Evolutionary conservation across 2,329 filamentous ascomycete species (phyloP), one percentile per base, ranked within the genome.

Genomic region (Pseudocercospora vitis): DNA sequence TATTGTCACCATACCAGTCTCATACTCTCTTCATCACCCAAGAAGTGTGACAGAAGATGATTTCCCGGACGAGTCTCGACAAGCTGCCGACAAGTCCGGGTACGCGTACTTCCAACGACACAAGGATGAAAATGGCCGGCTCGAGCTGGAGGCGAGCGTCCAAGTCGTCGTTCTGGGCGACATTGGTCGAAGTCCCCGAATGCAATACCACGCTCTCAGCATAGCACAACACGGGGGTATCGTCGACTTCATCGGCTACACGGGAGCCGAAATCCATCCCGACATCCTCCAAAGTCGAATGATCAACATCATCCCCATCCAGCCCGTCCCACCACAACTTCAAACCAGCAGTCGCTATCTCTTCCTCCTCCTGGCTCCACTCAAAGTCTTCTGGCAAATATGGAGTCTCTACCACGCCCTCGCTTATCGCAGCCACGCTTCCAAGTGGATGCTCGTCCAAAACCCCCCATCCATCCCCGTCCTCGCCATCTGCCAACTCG

Each of bases 191-290:
- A 97, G 92, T 69, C 94, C 94, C 46, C 89, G 94, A 52, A 99
- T 99, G 92, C 91, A 97, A 69, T 97, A 99, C 66, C 94, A 99
- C 80, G 92, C 92, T 16, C 77, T 96, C 63, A 97, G 92, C 70
- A 85, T 97, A 65, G 89, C 90, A 33, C 88, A 86, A 65, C 85
- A 91, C 67, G 89, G 89, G 19, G 87, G 85, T 5, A 79, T 80
- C 28, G 92, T 96, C 16, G 85, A 92, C 68, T 76, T 99, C 9
- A 86, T 99, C 63, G 94, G 92, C 40, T 97, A 96, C 69, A 79
- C 86, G 69, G 94, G 96, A 69, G 94, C 90, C 16, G 81, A 89
- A 18, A 79, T 89, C 46, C 86, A 95, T 66, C 88, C 91, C 0
- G 88, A 89, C 44, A 80, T 99, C 47, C 72, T 84, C 39, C 78